These are phyloP conservation scores for Tylopilus felleus DNA, from an alignment of 768 basidiomycete genomes.

Conservation along the genomic window DNA sequence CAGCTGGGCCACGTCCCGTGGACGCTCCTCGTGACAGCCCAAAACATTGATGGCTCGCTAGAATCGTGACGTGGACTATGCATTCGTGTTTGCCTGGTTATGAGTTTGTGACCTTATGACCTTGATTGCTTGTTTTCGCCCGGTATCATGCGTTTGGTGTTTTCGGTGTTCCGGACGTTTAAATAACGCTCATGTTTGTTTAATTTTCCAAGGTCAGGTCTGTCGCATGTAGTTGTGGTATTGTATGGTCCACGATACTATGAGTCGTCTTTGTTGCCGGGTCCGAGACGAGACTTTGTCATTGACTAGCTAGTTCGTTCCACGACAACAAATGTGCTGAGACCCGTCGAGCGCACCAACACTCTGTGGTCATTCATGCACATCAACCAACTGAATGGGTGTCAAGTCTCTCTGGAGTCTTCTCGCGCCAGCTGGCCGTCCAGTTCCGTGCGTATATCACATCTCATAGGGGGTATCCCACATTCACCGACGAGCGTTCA, in stretches of 20 bases:
- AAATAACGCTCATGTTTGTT: conserved; percentile 12
- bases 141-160: conserved; percentile 17
- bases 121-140: conserved; percentile 12
- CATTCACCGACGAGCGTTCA: conserved; percentile 5
- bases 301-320: background rate
- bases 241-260: background rate
- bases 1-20: conserved; percentile 36
- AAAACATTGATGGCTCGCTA: conserved; percentile 19
- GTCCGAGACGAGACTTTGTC: conserved; percentile 8
- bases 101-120: conserved; percentile 9
- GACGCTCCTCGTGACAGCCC: conserved; percentile 27
- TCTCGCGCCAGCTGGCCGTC: conserved; percentile 88
- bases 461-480: background rate
- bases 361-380: background rate
- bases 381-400: conserved; percentile 76
- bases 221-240: conserved; percentile 8
- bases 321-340: background rate
- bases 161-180: conserved; percentile 13
- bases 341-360: background rate
- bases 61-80: conserved; percentile 10
- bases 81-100: conserved; percentile 1
- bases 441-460: conserved; percentile 67
- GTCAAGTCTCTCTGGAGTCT: conserved; percentile 96
- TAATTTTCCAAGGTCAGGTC: conserved; percentile 6
- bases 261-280: background rate